Base-by-base conservation (phyloP, 345 rosid genomes). In the Trapa bicornis region DNA sequence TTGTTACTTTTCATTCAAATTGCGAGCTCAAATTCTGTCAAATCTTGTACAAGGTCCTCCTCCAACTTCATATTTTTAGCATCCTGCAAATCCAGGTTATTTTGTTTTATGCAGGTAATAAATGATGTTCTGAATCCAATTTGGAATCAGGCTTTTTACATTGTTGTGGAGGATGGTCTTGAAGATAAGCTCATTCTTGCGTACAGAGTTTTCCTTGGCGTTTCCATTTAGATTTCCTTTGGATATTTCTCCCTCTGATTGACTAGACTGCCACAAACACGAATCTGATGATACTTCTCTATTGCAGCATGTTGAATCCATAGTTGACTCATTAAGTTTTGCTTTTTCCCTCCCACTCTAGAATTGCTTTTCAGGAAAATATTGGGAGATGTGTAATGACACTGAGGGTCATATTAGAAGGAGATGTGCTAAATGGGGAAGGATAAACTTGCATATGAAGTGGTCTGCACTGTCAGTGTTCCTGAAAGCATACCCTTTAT, bases 91-190 rank as follows among this genome's bases (percentile, higher is more conserved):
- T 35, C 37, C 0, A 32, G 7, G 37, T 4, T 9, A 9, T 58
- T 35, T 54, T 61, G 48, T 47, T 42, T 68, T 65, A 66, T 66
- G 67, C 81, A 95, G 96, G 99, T 95, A 42, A 96, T 91, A 71
- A 87, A 91, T 72, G 85, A 95, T 70, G 75, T 87, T 81, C 78
- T 91, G 75, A 87, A 91, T 83, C 99, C 99, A 0, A 90, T 87
- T 45, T 95, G 99, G 99, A 86, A 91, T 76, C 99, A 95, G 77
- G 89, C 96, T 47, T 95, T 91, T 77, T 98, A 95, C 77, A 91
- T 95, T 61, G 96, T 95, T 61, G 92, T 95, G 22, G 99, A 95
- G 82, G 97, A 91, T 56, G 99, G 97, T 70, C 80, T 91, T 54
- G 97, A 95, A 68, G 99, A 95, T 58, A 87, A 91, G 99, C 87